Evolutionary conservation across 257 asterid genomes (phyloP).

Genomic region (Nicotiana benthamiana): DNA sequence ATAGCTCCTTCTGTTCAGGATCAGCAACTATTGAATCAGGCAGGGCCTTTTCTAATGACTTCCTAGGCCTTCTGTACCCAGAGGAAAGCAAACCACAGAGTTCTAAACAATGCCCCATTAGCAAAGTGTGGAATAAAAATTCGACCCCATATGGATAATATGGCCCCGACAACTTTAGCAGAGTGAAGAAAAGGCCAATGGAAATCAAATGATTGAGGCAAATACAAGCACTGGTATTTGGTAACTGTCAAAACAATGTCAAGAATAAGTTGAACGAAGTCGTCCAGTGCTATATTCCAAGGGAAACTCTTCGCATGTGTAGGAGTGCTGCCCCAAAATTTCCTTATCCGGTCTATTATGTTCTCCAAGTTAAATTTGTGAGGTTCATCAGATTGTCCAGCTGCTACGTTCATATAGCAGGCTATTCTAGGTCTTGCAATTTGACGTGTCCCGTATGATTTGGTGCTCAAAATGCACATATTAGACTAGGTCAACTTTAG

Average conservation of each 20-base stretch:
- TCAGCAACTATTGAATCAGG: conserved; percentile 16
- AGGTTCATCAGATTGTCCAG: conserved; percentile 50
- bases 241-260: conserved; percentile 50
- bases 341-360: conserved; percentile 42
- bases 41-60: conserved; percentile 20
- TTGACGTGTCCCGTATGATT: conserved; percentile 23
- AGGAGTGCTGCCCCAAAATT: conserved; percentile 66
- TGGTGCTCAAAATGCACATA: conserved; percentile 25
- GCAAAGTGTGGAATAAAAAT: conserved; percentile 77
- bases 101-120: conserved; percentile 70
- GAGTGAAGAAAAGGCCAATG: conserved; percentile 41
- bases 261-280: conserved; percentile 63
- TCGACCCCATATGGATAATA: conserved; percentile 95
- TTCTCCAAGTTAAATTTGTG: conserved; percentile 27
- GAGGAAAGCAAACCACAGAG: conserved; percentile 60
- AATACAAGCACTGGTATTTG: conserved; percentile 53
- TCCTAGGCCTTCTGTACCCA: conserved; percentile 57
- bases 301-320: conserved; percentile 72
- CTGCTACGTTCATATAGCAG: conserved; percentile 57
- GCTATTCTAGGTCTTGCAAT: conserved; percentile 16
- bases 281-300: conserved; percentile 58
- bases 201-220: conserved; percentile 54
- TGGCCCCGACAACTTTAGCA: conserved; percentile 82
- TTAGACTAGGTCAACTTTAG: conserved; percentile 21
- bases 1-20: conserved; percentile 17